Percentiles rank a stretch among this genome's conserved stretches.
These are phyloP conservation scores for Medicago lupulina DNA, from an alignment of 306 rosid species.

Conservation along the genomic window DNA sequence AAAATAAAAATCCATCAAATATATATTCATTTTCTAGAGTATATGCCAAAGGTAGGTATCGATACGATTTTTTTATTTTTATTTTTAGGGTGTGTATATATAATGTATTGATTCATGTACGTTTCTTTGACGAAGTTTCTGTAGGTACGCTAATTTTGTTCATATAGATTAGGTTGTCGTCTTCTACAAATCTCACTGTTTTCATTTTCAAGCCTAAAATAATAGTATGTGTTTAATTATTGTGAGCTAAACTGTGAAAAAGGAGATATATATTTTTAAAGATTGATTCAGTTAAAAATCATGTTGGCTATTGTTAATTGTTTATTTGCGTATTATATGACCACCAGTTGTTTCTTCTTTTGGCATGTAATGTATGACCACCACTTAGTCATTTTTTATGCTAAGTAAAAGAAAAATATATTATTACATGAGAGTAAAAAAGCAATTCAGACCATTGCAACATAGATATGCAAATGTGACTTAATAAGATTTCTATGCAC, in stretches of 20 bases:
- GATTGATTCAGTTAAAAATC: not conserved
- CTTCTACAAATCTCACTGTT: slow-evolving; percentile 23
- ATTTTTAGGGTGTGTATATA: not conserved
- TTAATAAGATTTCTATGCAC: too few relatives aligned
- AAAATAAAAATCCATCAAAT: not conserved
- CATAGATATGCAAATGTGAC: too few relatives aligned
- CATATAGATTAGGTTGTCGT: slow-evolving; percentile 3
- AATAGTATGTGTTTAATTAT: not conserved
- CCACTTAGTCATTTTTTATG: not conserved
- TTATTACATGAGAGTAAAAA: too few relatives aligned
- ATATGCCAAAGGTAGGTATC: not conserved
- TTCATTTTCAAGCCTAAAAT: slow-evolving; percentile 4
- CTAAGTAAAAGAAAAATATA: too few relatives aligned
- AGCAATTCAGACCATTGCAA: too few relatives aligned
- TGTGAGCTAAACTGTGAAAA: slow-evolving; percentile 1
- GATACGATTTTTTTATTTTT: not conserved
- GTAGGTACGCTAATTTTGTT: slow-evolving; percentile 7
- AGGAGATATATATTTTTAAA: not conserved
- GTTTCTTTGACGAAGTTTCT: slow-evolving; percentile 37
- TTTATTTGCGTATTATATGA: not conserved
- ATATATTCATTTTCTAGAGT: not conserved
- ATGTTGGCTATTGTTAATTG: not conserved
- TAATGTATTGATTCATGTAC: slow-evolving; percentile 4
- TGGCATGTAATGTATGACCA: too few relatives aligned
- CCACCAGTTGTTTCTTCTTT: too few relatives aligned